Evolutionary conservation across 495 filamentous ascomycete species (phyloP).

Genomic region (Viridothelium virens): DNA sequence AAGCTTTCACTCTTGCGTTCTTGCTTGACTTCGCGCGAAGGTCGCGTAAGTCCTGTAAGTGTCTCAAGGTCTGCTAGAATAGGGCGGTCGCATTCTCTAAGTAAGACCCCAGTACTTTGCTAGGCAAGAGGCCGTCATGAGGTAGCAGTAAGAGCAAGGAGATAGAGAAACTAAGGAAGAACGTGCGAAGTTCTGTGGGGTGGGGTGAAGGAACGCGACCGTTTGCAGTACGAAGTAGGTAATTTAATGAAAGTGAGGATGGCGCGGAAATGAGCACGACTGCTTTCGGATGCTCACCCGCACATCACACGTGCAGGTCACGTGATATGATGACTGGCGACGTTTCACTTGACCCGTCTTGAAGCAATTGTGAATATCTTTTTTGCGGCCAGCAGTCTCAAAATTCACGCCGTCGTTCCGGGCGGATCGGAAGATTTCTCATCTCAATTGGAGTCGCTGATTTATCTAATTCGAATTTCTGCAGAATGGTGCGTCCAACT

Average conservation of each 20-base stretch:
- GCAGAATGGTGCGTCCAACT: constrained; percentile 19
- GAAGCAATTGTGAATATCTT: not conserved
- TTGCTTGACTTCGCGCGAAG: not conserved
- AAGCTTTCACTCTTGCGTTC: no score
- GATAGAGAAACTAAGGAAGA: not conserved
- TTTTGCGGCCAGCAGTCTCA: not conserved
- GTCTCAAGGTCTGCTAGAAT: not conserved
- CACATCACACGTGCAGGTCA: not conserved
- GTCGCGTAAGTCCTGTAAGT: not conserved
- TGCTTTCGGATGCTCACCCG: not conserved
- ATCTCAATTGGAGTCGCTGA: not conserved
- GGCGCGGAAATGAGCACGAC: not conserved
- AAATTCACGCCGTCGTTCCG: not conserved
- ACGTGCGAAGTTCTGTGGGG: not conserved
- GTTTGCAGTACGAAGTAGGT: no score
- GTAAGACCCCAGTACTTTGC: no score
- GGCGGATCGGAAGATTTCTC: not conserved
- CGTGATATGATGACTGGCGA: constrained; percentile 7
- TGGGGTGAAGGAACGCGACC: not conserved
- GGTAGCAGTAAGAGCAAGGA: not conserved
- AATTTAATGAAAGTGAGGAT: not conserved
- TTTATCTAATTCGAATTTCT: no score
- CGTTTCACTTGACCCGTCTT: not conserved
- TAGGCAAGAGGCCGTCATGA: not conserved
- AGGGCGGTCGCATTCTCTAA: not conserved